Evolutionary conservation across 2,329 filamentous ascomycete species (phyloP), one percentile per base, ranked within the genome.

Genomic region (Penicillium palitans): DNA sequence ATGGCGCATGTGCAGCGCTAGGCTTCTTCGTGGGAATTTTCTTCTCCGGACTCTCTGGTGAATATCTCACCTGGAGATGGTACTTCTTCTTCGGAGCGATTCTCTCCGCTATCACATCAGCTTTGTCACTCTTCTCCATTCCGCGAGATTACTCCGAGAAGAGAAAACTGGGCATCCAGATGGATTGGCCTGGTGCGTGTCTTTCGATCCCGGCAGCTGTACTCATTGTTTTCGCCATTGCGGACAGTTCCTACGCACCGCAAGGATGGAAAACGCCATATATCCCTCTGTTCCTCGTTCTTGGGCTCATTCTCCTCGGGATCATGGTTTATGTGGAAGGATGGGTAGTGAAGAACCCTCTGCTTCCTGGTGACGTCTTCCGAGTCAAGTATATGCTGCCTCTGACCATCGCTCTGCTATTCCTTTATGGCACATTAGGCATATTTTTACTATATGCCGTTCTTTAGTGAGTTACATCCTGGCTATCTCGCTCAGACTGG

Each of bases 201-300:
- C 82, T 87, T 15, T 87, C 88, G 17, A 80, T 90, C 0, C 80
- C 82, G 0, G 90, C 87, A 0, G 73, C 92, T 13, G 80, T 89
- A 2, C 79, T 95, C 27, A 79, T 91, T 62, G 87, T 91, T 0
- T 93, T 87, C 66, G 88, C 90, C 0, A 83, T 95, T 52, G 92
- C 90, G 0, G 87, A 91, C 48, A 87, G 86, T 8, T 83, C 86
- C 0, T 85, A 90, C 70, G 88, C 88, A 0, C 83, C 86, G 0
- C 70, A 85, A 3, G 84, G 87, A 2, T 93, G 90, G 89, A 78
- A 74, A n/a, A 90, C 87, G 0, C 87, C 88, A 1, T 91, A 91
- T 63, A 87, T 93, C 39, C 83, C 84, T 41, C 77, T 87, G 10
- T 84, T 86, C 0, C 83, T 93, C 47, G 75, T 86, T 3, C 40